A percentile compares a stretch with the other conserved stretches of the same genome.
These are phyloP conservation scores for Neoascochyta sp. DNA, from an alignment of 2,329 filamentous ascomycete genomes.

Conservation along the genomic window DNA sequence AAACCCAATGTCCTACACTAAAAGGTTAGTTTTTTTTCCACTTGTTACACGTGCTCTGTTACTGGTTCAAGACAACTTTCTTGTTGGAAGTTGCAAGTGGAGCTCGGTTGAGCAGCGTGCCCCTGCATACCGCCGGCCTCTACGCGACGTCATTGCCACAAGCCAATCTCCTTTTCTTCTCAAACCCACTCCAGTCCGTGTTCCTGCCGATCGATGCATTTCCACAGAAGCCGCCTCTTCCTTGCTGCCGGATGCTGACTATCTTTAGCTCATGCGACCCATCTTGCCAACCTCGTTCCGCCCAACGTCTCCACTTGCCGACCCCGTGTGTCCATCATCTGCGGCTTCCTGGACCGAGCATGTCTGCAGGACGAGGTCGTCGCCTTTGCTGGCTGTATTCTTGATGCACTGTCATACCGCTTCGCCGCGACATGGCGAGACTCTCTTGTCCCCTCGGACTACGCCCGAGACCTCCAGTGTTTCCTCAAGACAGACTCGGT, in stretches of 20 bases:
- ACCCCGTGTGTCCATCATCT: conserved; percentile 24
- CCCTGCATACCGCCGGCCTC: conserved; percentile 12
- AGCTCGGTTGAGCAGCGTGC: conserved; percentile 13
- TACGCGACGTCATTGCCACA: conserved; percentile 11
- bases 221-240: conserved; percentile 9
- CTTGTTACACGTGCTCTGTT: conserved; percentile 13
- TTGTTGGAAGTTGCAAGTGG: conserved; percentile 13
- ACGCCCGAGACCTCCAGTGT: conserved; percentile 11
- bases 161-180: conserved; percentile 8
- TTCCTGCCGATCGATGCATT: conserved; percentile 20
- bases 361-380: conserved; percentile 34
- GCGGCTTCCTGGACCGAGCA: conserved; percentile 29
- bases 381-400: conserved; percentile 39
- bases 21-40: conserved; percentile 26
- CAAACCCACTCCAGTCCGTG: conserved; percentile 8
- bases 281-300: conserved; percentile 38
- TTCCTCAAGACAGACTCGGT: conserved; percentile 15
- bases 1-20: conserved; percentile 24
- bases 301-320: conserved; percentile 28
- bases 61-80: conserved; percentile 12
- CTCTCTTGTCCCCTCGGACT: conserved; percentile 16
- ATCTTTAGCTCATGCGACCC: conserved; percentile 32
- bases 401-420: conserved; percentile 33
- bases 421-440: conserved; percentile 34
- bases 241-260: conserved; percentile 16